Conservation (phyloP, 2,329 filamentous ascomycete species). For the Colletotrichum sidae region DNA sequence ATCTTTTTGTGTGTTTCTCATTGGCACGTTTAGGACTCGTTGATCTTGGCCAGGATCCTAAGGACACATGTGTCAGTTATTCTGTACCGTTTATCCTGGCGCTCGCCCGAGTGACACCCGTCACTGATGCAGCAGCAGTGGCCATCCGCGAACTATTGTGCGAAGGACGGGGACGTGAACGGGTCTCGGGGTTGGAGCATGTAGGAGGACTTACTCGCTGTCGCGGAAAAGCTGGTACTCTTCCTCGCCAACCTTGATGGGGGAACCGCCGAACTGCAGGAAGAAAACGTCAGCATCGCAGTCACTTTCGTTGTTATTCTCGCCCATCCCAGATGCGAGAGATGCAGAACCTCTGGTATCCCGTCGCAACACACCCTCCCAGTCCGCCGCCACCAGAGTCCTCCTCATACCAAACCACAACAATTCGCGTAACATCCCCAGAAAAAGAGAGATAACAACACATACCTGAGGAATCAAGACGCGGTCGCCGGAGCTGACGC, state of each 20-base stretch:
- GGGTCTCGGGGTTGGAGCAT: too few relatives aligned
- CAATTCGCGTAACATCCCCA: conserved; percentile 9
- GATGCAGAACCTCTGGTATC: too few relatives aligned
- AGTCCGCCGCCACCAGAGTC: neutral
- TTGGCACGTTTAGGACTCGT: conserved; percentile 70
- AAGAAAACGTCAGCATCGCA: conserved; percentile 18
- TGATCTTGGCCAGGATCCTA: conserved; percentile 98
- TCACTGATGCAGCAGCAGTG: neutral
- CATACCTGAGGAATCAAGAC: conserved; percentile 95
- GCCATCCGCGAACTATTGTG: neutral
- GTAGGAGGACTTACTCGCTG: conserved; percentile 81
- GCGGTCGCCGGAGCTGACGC: conserved; percentile 86
- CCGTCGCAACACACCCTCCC: too few relatives aligned
- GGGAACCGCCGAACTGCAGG: conserved; percentile 86
- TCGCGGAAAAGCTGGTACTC: conserved; percentile 97
- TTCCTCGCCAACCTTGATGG: conserved; percentile 97
- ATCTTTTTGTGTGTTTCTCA: neutral
- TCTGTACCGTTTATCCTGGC: conserved; percentile 19
- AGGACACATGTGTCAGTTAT: neutral
- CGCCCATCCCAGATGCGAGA: too few relatives aligned
- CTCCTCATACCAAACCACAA: neutral
- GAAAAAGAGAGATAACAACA: conserved; percentile 36
- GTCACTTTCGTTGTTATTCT: too few relatives aligned
- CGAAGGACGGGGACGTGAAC: neutral
- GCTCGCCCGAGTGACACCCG: neutral